Evolutionary conservation across 177 flowering plant species (phyloP).

Genomic region (Vitis hybrid): DNA sequence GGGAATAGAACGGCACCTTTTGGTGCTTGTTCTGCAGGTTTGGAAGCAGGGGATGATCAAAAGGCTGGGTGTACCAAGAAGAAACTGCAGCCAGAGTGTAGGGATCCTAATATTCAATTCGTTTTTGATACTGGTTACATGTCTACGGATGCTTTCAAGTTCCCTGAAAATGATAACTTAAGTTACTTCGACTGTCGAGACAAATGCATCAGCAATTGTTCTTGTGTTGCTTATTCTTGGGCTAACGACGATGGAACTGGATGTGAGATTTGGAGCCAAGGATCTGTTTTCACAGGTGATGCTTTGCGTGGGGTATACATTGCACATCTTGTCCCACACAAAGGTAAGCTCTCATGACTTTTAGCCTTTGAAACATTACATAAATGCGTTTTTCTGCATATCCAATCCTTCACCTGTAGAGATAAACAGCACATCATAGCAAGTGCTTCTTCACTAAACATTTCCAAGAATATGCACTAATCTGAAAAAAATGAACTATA

Average conservation of each 20-base stretch:
- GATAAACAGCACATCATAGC: no score
- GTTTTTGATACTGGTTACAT: neutral
- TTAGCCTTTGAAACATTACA: no score
- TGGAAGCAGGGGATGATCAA: no score
- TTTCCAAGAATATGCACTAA: no score
- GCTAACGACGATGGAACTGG: constrained; percentile 9
- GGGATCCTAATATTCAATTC: neutral
- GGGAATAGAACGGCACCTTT: accelerated
- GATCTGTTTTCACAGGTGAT: no score
- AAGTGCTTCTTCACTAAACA: no score
- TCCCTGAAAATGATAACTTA: neutral
- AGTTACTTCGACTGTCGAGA: constrained; percentile 5
- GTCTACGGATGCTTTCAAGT: neutral
- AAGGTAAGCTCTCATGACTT: no score
- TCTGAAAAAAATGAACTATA: no score
- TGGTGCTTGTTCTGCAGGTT: no score
- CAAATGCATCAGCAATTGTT: constrained; percentile 12
- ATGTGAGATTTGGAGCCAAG: constrained; percentile 17
- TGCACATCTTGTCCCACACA: no score
- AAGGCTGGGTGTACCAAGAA: neutral
- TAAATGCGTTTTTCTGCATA: no score
- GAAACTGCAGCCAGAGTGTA: neutral
- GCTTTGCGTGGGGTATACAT: accelerated
- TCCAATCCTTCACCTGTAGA: no score
- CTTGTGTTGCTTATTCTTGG: constrained; percentile 16